These are phyloP conservation scores for Penicillium olsonii DNA, from an alignment of 2,329 filamentous ascomycete species.

Conservation along the genomic window DNA sequence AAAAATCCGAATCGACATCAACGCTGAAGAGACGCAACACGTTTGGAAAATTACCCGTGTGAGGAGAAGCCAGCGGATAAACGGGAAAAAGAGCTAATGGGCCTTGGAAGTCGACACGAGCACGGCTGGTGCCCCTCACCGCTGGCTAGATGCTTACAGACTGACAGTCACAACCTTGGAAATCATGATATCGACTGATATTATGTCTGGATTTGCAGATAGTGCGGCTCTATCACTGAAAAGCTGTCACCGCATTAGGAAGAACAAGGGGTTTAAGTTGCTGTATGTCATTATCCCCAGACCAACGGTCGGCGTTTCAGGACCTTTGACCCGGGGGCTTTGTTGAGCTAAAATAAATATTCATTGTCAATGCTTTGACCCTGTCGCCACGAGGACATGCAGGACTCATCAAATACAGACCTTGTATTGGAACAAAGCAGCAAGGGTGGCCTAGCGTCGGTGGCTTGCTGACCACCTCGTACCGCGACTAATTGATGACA, in stretches of 20 bases:
- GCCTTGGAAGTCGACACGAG: not conserved
- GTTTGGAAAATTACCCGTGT: too few relatives aligned
- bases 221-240: too few relatives aligned
- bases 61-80: not conserved
- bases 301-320: not conserved
- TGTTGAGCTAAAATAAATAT: constrained; percentile 1
- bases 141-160: not conserved
- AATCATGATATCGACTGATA: not conserved
- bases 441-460: not conserved
- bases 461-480: constrained; percentile 4
- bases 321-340: not conserved
- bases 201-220: too few relatives aligned
- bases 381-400: not conserved
- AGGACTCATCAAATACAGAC: not conserved
- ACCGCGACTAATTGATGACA: not conserved
- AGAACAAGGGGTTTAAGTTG: not conserved
- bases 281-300: not conserved
- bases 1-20: too few relatives aligned
- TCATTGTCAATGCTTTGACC: not conserved
- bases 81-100: not conserved
- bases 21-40: too few relatives aligned
- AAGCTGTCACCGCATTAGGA: not conserved
- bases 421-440: constrained; percentile 1
- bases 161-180: not conserved
- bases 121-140: not conserved